Evolutionary conservation across 129 eudicot species (phyloP).

Genomic region (Escallonia rubra): DNA sequence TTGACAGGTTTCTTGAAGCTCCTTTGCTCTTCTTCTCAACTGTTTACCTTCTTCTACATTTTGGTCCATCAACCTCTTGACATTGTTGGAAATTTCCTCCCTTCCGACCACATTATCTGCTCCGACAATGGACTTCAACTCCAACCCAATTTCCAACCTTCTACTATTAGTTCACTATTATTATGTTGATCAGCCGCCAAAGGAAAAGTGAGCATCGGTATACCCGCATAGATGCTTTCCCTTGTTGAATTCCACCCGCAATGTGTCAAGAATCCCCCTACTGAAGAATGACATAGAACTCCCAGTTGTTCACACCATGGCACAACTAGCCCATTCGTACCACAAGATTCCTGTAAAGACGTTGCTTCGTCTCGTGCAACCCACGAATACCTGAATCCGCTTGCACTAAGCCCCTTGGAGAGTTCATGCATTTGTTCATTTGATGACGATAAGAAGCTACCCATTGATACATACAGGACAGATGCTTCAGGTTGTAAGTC

Average conservation of each 20-base stretch:
- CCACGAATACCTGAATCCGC: conserved; percentile 25
- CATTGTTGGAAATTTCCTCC: neutral
- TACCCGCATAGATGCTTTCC: neutral
- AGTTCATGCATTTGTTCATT: conserved; percentile 22
- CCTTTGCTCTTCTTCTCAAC: neutral
- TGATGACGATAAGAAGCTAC: conserved; percentile 24
- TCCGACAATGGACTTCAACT: neutral
- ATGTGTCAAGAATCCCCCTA: conserved; percentile 2
- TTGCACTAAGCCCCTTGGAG: conserved; percentile 6
- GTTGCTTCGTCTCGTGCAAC: conserved; percentile 9
- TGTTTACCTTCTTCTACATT: conserved; percentile 4
- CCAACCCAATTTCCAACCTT: conserved; percentile 19
- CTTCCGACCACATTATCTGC: conserved; percentile 5
- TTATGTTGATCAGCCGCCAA: neutral
- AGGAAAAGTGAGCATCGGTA: conserved; percentile 1
- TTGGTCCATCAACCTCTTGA: conserved; percentile 12
- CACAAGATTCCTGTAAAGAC: neutral
- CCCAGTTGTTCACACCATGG: conserved; percentile 6
- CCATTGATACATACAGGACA: conserved; percentile 26
- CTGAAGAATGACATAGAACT: conserved; percentile 1
- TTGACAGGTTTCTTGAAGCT: neutral
- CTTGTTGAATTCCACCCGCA: conserved; percentile 9
- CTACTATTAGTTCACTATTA: conserved; percentile 9
- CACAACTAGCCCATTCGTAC: conserved; percentile 15
- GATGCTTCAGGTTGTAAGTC: conserved; percentile 23